Conservation (phyloP, 192 early-diverging fungal genomes). For the Podila clonocystis region DNA sequence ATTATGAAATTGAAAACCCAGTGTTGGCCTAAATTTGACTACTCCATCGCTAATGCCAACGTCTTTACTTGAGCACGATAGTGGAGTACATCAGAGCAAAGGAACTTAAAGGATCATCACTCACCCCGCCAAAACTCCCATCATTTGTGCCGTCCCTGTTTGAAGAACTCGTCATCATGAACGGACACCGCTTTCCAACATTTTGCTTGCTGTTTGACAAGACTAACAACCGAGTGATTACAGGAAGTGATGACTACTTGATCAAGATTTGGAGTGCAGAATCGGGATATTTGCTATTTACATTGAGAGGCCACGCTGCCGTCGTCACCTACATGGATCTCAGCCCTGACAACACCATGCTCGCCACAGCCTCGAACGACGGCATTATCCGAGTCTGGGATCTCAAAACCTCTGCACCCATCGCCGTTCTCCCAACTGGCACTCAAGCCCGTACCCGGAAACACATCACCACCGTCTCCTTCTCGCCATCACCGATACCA, state of each 20-base stretch:
- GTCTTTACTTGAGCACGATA: neutral
- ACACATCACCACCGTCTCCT: constrained; percentile 61
- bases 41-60: too few relatives aligned
- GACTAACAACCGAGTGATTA: constrained; percentile 76
- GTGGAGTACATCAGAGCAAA: constrained; percentile 33
- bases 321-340: constrained; percentile 83
- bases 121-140: constrained; percentile 12
- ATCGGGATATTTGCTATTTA: constrained; percentile 81
- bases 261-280: constrained; percentile 88
- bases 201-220: constrained; percentile 83
- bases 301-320: constrained; percentile 81
- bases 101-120: constrained; percentile 9
- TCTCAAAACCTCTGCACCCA: constrained; percentile 72
- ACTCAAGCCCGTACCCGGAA: constrained; percentile 27
- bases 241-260: constrained; percentile 89
- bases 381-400: constrained; percentile 83
- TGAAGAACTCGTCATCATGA: constrained; percentile 66
- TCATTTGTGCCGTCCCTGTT: constrained; percentile 34
- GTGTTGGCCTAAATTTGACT: neutral
- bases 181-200: constrained; percentile 80
- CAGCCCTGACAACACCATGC: constrained; percentile 79
- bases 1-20: neutral
- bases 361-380: constrained; percentile 82
- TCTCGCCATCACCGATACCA: constrained; percentile 79
- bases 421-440: constrained; percentile 68